These are phyloP conservation scores for Chaetomium tenue DNA, from an alignment of 495 filamentous ascomycete species.

Conservation along the genomic window DNA sequence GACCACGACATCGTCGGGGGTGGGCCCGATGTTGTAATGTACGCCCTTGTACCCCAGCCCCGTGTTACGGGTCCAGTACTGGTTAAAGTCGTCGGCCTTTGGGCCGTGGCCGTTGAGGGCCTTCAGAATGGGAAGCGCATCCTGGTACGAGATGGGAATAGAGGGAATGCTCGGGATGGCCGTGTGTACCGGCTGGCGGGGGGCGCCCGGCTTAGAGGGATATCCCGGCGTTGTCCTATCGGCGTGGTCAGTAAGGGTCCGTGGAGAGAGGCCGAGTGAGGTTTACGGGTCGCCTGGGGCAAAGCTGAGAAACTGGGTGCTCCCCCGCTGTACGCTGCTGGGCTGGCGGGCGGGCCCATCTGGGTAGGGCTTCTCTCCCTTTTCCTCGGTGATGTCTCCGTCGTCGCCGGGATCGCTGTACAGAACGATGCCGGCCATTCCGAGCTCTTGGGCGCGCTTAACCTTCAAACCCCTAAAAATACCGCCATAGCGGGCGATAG, in stretches of 20 bases:
- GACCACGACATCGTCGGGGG: slow-evolving; percentile 69
- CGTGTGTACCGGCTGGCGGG: slow-evolving; percentile 66
- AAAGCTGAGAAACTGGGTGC: slow-evolving; percentile 74
- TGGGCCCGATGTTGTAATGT: slow-evolving; percentile 87
- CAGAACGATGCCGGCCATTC: slow-evolving; percentile 82
- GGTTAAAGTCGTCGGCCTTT: slow-evolving; percentile 71
- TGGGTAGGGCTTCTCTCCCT: slow-evolving; percentile 79
- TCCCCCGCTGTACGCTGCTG: slow-evolving; percentile 89
- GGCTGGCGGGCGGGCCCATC: slow-evolving; percentile 84
- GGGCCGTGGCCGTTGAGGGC: slow-evolving; percentile 88
- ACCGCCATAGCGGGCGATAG: slow-evolving; percentile 78
- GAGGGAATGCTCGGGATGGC: slow-evolving; percentile 85
- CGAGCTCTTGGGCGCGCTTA: slow-evolving; percentile 86
- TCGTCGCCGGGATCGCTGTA: slow-evolving; percentile 92
- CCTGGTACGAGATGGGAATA: slow-evolving; percentile 83
- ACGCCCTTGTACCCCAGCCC: slow-evolving; percentile 81
- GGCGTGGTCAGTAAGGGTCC: slow-evolving; percentile 12
- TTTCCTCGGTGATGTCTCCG: slow-evolving; percentile 72
- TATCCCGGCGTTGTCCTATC: slow-evolving; percentile 81
- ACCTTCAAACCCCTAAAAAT: slow-evolving; percentile 91
- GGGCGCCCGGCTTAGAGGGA: slow-evolving; percentile 84
- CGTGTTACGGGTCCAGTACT: slow-evolving; percentile 65
- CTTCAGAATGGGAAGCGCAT: slow-evolving; percentile 80
- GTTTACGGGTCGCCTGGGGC: slow-evolving; percentile 60
- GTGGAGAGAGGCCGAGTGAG: background rate